Conservation (phyloP, 352 stramenopile species). For the Phytophthora palmivora region DNA sequence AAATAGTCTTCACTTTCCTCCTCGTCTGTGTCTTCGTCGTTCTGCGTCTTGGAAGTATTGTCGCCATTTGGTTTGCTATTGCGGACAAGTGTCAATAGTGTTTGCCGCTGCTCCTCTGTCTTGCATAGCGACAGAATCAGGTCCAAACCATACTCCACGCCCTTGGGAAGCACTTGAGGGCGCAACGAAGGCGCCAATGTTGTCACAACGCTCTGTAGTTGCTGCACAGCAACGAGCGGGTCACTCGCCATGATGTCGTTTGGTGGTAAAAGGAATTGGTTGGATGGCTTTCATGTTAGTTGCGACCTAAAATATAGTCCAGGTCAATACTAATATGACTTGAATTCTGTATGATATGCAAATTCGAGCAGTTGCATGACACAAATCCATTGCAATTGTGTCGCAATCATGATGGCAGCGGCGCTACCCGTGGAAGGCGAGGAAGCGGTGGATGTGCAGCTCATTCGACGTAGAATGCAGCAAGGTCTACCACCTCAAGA, state of each 20-base stretch:
- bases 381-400: slow-evolving; percentile 15
- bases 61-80: slow-evolving; percentile 41
- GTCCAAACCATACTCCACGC: slow-evolving; percentile 63
- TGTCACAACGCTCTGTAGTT: slow-evolving; percentile 67
- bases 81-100: slow-evolving; percentile 53
- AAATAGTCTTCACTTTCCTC: slow-evolving; percentile 36
- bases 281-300: slow-evolving; percentile 28
- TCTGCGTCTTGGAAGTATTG: slow-evolving; percentile 33
- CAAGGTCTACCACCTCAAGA: slow-evolving; percentile 66
- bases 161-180: slow-evolving; percentile 78
- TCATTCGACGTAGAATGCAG: slow-evolving; percentile 71
- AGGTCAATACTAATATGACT: slow-evolving; percentile 2
- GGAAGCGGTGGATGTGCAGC: slow-evolving; percentile 57
- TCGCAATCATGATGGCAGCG: slow-evolving; percentile 72
- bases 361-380: slow-evolving; percentile 1
- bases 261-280: slow-evolving; percentile 27
- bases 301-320: slow-evolving; percentile 20
- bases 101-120: slow-evolving; percentile 65
- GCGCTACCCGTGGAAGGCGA: slow-evolving; percentile 72
- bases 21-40: slow-evolving; percentile 53
- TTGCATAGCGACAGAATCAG: slow-evolving; percentile 68
- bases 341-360: slow-evolving; percentile 3
- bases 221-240: slow-evolving; percentile 65
- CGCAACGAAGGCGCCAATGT: slow-evolving; percentile 58
- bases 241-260: slow-evolving; percentile 41